phyloP scores from a whole-genome alignment of 495 filamentous ascomycete genomes.

The Trypethelium eluteriae region DNA sequence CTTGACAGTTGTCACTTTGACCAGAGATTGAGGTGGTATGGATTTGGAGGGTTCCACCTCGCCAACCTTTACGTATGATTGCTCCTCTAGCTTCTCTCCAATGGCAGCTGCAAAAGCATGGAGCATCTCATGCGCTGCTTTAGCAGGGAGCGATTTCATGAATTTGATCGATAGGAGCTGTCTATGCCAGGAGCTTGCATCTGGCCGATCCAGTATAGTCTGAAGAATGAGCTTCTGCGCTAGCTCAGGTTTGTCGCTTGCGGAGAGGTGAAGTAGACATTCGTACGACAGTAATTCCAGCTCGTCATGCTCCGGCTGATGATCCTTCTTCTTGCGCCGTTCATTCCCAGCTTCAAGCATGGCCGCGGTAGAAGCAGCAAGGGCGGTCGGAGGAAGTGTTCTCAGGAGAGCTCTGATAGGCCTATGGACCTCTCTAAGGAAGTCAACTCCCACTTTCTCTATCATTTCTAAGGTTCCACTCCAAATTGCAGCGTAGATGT shows the following conservation, averaged over 20 bases:
- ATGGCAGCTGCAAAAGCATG: constrained; percentile 31
- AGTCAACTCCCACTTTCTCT: constrained; percentile 19
- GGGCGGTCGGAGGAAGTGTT: constrained; percentile 19
- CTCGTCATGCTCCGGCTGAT: constrained; percentile 17
- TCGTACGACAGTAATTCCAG: constrained; percentile 23
- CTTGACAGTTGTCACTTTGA: constrained; percentile 40
- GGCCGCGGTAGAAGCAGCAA: constrained; percentile 14
- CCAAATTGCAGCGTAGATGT: constrained; percentile 26
- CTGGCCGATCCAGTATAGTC: constrained; percentile 33
- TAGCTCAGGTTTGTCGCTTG: constrained; percentile 28
- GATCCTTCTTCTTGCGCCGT: constrained; percentile 16
- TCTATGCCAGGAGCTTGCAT: constrained; percentile 37
- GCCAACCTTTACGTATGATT: constrained; percentile 22
- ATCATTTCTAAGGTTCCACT: constrained; percentile 18
- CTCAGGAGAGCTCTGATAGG: constrained; percentile 15
- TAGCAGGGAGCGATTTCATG: constrained; percentile 28
- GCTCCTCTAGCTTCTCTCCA: constrained; percentile 29
- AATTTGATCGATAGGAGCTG: constrained; percentile 27
- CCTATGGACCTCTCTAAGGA: constrained; percentile 15
- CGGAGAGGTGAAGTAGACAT: constrained; percentile 23
- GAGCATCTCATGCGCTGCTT: constrained; percentile 29
- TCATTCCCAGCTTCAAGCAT: constrained; percentile 18
- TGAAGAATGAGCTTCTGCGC: constrained; percentile 27
- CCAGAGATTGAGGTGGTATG: constrained; percentile 20
- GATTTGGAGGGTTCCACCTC: constrained; percentile 16